These are phyloP conservation scores for Vanilla planifolia DNA, from an alignment of 106 monocot genomes.

Conservation along the genomic window DNA sequence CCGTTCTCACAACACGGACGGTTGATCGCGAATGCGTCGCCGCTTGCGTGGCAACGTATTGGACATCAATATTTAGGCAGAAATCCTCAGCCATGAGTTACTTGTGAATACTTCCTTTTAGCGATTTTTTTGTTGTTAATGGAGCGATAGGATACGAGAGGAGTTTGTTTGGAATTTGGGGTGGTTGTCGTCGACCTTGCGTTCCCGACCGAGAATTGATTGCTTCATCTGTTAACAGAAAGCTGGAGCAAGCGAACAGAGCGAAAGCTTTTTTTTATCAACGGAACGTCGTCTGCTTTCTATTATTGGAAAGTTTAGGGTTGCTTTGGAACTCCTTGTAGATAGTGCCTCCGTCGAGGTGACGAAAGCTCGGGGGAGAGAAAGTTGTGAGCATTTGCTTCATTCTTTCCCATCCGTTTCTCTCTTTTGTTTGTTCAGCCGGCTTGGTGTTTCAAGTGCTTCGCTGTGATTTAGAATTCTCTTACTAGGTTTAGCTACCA, in stretches of 20 bases:
- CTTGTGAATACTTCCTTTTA: too few relatives aligned
- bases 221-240: too few relatives aligned
- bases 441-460: background rate
- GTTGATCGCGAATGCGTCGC: background rate
- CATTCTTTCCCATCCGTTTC: background rate
- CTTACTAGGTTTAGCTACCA: background rate
- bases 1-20: background rate
- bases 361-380: background rate
- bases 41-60: background rate
- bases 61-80: background rate
- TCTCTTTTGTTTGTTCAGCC: background rate
- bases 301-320: constrained; percentile 8
- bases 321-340: background rate
- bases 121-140: background rate
- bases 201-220: too few relatives aligned
- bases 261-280: background rate
- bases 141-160: background rate
- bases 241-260: background rate
- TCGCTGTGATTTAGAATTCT: background rate
- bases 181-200: background rate
- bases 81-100: background rate
- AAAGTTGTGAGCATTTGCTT: background rate
- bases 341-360: background rate
- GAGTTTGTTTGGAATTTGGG: background rate
- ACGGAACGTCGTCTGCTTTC: background rate